These are phyloP conservation scores for Wakefieldia striispora DNA, from an alignment of 768 basidiomycete species.

Conservation along the genomic window DNA sequence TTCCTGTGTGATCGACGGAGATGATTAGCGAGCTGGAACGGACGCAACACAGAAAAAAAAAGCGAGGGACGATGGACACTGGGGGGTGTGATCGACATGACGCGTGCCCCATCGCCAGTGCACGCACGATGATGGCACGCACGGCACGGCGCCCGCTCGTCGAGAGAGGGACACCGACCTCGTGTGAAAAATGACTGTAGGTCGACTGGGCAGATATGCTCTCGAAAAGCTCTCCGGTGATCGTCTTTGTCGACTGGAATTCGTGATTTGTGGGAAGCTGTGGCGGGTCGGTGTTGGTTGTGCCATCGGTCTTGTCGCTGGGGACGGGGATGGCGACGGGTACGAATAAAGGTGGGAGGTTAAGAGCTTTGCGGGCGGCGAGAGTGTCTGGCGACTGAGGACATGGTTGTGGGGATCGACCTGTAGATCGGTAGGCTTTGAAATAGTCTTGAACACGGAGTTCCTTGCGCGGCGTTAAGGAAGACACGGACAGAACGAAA, in stretches of 20 bases:
- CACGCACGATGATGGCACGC: no score
- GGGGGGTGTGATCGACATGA: no score
- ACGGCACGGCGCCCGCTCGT: no score
- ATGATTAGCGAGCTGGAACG: conserved; percentile 12
- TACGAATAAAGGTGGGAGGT: conserved; percentile 51
- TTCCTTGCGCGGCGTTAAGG: conserved; percentile 40
- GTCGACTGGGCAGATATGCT: conserved; percentile 38
- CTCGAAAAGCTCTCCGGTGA: conserved; percentile 31
- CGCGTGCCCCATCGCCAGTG: no score
- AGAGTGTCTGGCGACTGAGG: conserved; percentile 47
- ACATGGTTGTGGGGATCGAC: conserved; percentile 46
- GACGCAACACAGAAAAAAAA: no score
- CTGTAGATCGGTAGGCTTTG: conserved; percentile 44
- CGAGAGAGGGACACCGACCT: conserved; percentile 37
- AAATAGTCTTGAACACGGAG: conserved; percentile 54
- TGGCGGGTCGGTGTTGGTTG: not conserved
- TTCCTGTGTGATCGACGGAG: conserved; percentile 35
- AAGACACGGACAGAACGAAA: not conserved
- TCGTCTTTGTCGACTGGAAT: conserved; percentile 26
- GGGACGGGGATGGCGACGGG: conserved; percentile 33
- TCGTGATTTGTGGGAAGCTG: conserved; percentile 22
- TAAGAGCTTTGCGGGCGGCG: conserved; percentile 41
- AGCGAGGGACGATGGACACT: not conserved
- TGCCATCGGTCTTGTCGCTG: not conserved
- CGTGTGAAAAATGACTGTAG: conserved; percentile 38